Evolutionary conservation across 805 yeast species (phyloP).

Genomic region (Sporopachydermia lactativora): DNA sequence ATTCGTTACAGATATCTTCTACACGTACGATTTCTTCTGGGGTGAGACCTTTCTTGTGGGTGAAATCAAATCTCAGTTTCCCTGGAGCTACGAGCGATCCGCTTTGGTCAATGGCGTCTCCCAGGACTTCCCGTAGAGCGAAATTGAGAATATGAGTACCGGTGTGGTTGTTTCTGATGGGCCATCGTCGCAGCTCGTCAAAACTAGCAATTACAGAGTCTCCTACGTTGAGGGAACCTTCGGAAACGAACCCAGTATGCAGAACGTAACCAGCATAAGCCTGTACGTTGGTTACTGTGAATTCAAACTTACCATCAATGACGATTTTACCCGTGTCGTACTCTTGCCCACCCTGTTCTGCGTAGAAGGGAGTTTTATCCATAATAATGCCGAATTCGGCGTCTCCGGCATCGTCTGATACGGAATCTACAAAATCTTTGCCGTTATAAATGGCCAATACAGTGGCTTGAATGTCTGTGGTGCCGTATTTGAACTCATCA

Average conservation of each 20-base stretch:
- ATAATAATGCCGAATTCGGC: conserved; percentile 67
- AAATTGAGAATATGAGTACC: conserved; percentile 92
- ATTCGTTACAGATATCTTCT: conserved; percentile 59
- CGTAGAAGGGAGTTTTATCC: conserved; percentile 89
- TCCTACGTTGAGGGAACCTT: conserved; percentile 58
- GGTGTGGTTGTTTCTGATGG: conserved; percentile 94
- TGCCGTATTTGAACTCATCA: conserved; percentile 66
- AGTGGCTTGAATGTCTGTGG: conserved; percentile 53
- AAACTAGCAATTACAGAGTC: conserved; percentile 73
- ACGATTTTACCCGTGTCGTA: conserved; percentile 88
- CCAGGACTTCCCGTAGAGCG: conserved; percentile 77
- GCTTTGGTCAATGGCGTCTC: conserved; percentile 83
- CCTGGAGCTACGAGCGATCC: conserved; percentile 96
- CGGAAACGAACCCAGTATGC: conserved; percentile 78
- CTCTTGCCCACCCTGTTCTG: conserved; percentile 99
- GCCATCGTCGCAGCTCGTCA: conserved; percentile 91
- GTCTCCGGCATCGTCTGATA: conserved; percentile 20
- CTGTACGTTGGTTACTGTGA: conserved; percentile 86
- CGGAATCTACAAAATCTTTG: conserved; percentile 38
- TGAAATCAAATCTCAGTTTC: conserved; percentile 90
- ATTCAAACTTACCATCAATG: conserved; percentile 77
- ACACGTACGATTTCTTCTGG: conserved; percentile 58
- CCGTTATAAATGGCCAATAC: conserved; percentile 64
- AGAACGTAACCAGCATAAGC: conserved; percentile 87
- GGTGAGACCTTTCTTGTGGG: conserved; percentile 76